Conservation (phyloP, 148 eudicot species). For the Camellia sinensis region DNA sequence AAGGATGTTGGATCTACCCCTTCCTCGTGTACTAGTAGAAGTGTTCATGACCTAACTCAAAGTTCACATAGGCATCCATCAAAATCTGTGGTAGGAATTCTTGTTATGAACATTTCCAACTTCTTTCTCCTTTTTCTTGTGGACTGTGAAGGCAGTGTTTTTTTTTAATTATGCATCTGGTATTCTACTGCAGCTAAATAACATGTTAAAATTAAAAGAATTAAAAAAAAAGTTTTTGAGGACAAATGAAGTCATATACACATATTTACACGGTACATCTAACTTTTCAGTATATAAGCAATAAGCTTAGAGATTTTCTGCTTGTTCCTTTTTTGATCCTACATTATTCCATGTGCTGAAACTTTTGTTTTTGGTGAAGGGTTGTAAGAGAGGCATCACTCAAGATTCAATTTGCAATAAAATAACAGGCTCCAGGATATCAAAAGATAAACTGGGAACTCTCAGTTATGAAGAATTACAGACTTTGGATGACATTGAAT, state of each 20-base stretch:
- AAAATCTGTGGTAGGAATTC: constrained; percentile 38
- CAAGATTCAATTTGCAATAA: constrained; percentile 41
- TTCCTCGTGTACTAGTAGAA: constrained; percentile 19
- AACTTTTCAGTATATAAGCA: not conserved
- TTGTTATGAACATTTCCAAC: not conserved
- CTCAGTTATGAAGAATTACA: constrained; percentile 68
- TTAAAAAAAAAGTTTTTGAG: not conserved
- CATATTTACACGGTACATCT: not conserved
- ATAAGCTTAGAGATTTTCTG: not conserved
- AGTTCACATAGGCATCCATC: constrained; percentile 20
- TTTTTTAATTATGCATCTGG: not conserved
- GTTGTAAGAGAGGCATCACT: constrained; percentile 41
- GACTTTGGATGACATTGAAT: constrained; percentile 78
- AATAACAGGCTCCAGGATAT: constrained; percentile 25
- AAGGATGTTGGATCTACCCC: constrained; percentile 27
- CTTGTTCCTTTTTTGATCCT: constrained; percentile 6
- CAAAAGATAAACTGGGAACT: constrained; percentile 35
- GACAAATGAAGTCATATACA: not conserved
- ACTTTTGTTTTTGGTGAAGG: constrained; percentile 44
- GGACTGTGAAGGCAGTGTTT: not conserved
- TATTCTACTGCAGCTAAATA: constrained; percentile 4
- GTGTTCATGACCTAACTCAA: constrained; percentile 4
- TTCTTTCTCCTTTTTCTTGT: not conserved
- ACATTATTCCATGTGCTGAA: not conserved
- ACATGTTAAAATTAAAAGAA: not conserved